A percentile compares a stretch with the other conserved stretches of the same genome.
Evolutionary conservation across 345 rosid genomes (phyloP).

Genomic region (Sonneratia caseolaris): DNA sequence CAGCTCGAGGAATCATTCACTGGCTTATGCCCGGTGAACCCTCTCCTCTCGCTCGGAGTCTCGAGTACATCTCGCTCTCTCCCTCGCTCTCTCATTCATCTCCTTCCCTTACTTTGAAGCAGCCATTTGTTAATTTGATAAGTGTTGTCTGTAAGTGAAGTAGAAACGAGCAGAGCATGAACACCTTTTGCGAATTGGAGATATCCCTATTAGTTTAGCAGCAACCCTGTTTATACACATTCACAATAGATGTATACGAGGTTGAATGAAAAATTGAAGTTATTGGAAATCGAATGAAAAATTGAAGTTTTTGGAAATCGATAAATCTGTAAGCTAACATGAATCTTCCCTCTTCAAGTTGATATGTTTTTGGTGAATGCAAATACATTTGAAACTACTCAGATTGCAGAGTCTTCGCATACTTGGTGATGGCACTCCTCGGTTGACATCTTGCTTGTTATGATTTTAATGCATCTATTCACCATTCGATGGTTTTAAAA

Average conservation of each 20-base stretch:
- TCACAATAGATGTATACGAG: not conserved
- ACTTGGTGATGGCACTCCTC: too few species aligned
- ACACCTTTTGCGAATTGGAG: not conserved
- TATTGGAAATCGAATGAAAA: not conserved
- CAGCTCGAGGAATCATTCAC: slow-evolving; percentile 32
- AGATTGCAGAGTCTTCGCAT: too few species aligned
- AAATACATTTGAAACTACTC: too few species aligned
- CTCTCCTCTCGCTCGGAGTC: slow-evolving; percentile 39
- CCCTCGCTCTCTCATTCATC: too few species aligned
- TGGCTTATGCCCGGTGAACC: slow-evolving; percentile 41
- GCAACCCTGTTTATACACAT: not conserved
- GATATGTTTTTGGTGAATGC: too few species aligned
- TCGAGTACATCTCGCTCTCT: slow-evolving; percentile 29
- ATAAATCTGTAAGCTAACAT: not conserved
- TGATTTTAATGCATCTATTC: too few species aligned
- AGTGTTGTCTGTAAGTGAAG: too few species aligned
- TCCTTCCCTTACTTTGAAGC: not conserved
- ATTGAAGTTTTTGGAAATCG: not conserved
- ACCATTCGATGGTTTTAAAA: too few species aligned
- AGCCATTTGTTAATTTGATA: not conserved
- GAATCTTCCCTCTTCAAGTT: too few species aligned
- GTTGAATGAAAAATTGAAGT: not conserved
- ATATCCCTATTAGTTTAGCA: not conserved
- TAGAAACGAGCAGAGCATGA: not conserved
- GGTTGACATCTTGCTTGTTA: too few species aligned